Evolutionary conservation across 2,329 filamentous ascomycete species (phyloP), one percentile per base, ranked within the genome.

Genomic region (Calonectria pteridis): DNA sequence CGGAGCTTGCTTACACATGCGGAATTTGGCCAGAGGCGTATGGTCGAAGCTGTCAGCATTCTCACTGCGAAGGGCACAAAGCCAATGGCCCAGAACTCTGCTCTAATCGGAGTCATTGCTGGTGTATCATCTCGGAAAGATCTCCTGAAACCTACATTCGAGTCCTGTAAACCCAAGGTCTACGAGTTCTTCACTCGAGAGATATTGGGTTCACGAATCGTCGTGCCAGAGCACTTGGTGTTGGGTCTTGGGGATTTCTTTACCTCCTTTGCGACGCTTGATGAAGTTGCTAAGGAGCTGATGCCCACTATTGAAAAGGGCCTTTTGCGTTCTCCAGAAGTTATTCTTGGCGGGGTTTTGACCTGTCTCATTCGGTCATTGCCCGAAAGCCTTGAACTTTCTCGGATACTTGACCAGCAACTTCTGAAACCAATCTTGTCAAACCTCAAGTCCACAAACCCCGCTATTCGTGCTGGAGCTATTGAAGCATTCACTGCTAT

Each of bases 401-500:
- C 96, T 11, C 90, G 92, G 46, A 86, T 94, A 6, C 88, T 98
- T 23, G 89, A 90, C 67, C 88, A 89, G 31, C 94, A 94, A 74
- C 88, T 99, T 43, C 84, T 97, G 46, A 98, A 98, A 83, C 95
- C 95, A 7, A 87, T 99, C 16, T 85, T 98, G n/a, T 93, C 95
- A 50, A 98, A 95, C 82, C 89, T 96, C 83, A 98, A 98, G 84
- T 98, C 97, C 1, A 96, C 94, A 81, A 98, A 98, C 83, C 87
- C 91, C 18, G 85, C 85, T 3, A 95, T 98, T 75, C 93, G 96
- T 70, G 90, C 90, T 75, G 95, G 95, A 29, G 94, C 94, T 11
- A 85, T 96, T 28, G 88, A 89, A 49, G 94, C 94, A 10, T 98
- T 98, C 83, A 89, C 90, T 76, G 89, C 90, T 13, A 87, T 96